Percentiles rank a stretch among this genome's conserved stretches.
phyloP scores from a whole-genome alignment of 768 basidiomycete genomes.

The Phaeotremella skinneri region DNA sequence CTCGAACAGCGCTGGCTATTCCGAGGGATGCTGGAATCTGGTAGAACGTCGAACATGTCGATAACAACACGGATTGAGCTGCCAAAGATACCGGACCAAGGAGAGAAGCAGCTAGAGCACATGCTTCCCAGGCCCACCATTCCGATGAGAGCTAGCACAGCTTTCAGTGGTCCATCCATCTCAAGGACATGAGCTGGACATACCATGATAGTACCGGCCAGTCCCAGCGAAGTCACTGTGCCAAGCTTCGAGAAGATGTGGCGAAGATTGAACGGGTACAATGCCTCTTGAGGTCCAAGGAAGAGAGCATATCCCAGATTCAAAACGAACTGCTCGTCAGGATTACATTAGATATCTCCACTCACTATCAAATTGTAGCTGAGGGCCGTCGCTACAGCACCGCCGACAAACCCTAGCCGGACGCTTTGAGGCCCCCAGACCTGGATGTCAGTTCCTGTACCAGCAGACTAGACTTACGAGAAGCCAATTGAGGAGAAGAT shows the following conservation, averaged over 20 bases:
- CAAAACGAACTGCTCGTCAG: constrained; percentile 53
- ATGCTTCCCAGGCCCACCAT: constrained; percentile 96
- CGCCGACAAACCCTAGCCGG: constrained; percentile 84
- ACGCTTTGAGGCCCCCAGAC: constrained; percentile 81
- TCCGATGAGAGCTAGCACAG: constrained; percentile 61
- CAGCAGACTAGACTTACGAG: constrained; percentile 56
- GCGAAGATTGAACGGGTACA: constrained; percentile 69
- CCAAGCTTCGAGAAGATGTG: constrained; percentile 75
- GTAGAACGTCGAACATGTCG: constrained; percentile 60
- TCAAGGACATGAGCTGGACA: constrained; percentile 7
- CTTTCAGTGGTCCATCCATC: constrained; percentile 53
- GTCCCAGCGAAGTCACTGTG: constrained; percentile 46
- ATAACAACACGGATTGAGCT: constrained; percentile 74
- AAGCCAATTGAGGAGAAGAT: constrained; percentile 75
- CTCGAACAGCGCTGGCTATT: constrained; percentile 77
- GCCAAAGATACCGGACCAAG: constrained; percentile 79
- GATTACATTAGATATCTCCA: constrained; percentile 55
- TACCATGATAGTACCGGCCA: constrained; percentile 65
- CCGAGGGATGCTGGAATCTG: constrained; percentile 78
- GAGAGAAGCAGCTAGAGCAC: constrained; percentile 49
- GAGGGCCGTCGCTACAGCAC: constrained; percentile 82
- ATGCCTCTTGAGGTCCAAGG: constrained; percentile 64
- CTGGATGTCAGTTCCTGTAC: constrained; percentile 10
- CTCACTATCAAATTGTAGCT: constrained; percentile 77
- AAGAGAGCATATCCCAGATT: constrained; percentile 48